A percentile compares a stretch with the other conserved stretches of the same genome.
Conservation (phyloP, 1,284 basidiomycete species). For the Schizopora paradoxa region DNA sequence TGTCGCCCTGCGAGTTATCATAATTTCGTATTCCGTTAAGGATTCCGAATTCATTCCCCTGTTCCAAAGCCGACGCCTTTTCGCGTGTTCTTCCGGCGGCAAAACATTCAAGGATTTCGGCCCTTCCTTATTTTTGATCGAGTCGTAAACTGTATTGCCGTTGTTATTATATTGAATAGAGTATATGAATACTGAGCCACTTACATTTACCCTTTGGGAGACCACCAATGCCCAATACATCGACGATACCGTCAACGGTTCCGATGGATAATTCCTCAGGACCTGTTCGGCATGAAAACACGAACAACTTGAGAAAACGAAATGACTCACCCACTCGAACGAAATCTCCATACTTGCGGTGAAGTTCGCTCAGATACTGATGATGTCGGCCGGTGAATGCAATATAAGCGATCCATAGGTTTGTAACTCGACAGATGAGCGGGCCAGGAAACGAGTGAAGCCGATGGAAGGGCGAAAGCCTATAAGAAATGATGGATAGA, state of each 20-base stretch:
- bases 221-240: slow-evolving; percentile 27
- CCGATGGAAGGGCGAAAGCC: slow-evolving; percentile 25
- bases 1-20: too few relatives aligned
- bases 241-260: slow-evolving; percentile 25
- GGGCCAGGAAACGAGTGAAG: slow-evolving; percentile 24
- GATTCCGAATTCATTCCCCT: too few relatives aligned
- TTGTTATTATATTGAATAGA: too few relatives aligned
- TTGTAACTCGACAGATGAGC: slow-evolving; percentile 18
- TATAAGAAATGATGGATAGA: too few relatives aligned
- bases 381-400: slow-evolving; percentile 15
- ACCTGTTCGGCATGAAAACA: too few relatives aligned
- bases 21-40: too few relatives aligned
- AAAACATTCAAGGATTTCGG: too few relatives aligned
- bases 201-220: slow-evolving; percentile 30
- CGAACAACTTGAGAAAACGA: not conserved
- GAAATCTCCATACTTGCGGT: slow-evolving; percentile 18
- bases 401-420: slow-evolving; percentile 18
- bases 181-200: too few relatives aligned
- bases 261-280: slow-evolving; percentile 32
- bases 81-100: too few relatives aligned
- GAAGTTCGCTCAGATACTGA: slow-evolving; percentile 14
- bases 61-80: slow-evolving; percentile 18
- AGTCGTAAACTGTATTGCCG: too few relatives aligned
- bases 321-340: slow-evolving; percentile 21
- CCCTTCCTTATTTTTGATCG: too few relatives aligned